Conservation (phyloP, 73 alveolate species). For the Paramecium octaurelia region DNA sequence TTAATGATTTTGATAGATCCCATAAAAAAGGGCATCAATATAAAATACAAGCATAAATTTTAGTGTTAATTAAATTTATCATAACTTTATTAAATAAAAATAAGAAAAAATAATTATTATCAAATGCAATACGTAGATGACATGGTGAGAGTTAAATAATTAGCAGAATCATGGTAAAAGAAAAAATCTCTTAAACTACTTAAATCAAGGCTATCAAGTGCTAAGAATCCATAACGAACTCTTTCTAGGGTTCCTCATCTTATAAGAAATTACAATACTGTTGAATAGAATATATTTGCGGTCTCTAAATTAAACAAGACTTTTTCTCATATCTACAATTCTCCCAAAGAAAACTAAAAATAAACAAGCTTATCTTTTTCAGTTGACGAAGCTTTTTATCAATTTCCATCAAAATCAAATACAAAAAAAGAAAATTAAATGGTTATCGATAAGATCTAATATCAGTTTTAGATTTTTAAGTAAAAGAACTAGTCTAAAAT, state of each 20-base stretch:
- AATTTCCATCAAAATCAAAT: background rate
- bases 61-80: background rate
- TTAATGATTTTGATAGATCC: background rate
- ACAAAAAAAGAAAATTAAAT: background rate
- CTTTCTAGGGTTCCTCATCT: background rate
- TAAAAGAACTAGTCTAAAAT: background rate
- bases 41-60: background rate
- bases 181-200: background rate
- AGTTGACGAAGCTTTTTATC: background rate
- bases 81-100: background rate
- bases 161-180: slow-evolving; percentile 9
- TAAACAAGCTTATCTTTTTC: background rate
- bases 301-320: background rate
- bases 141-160: background rate
- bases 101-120: background rate
- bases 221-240: background rate
- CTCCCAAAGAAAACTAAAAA: background rate
- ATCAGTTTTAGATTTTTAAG: background rate
- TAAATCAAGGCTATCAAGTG: background rate
- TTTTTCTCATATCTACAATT: background rate
- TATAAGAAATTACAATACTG: background rate
- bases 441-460: background rate
- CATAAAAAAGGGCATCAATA: background rate
- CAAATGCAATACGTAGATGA: background rate
- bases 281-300: slow-evolving; percentile 20